Evolutionary conservation across 768 basidiomycete genomes (phyloP).

Genomic region (Rhodosporidiobolus sp.): DNA sequence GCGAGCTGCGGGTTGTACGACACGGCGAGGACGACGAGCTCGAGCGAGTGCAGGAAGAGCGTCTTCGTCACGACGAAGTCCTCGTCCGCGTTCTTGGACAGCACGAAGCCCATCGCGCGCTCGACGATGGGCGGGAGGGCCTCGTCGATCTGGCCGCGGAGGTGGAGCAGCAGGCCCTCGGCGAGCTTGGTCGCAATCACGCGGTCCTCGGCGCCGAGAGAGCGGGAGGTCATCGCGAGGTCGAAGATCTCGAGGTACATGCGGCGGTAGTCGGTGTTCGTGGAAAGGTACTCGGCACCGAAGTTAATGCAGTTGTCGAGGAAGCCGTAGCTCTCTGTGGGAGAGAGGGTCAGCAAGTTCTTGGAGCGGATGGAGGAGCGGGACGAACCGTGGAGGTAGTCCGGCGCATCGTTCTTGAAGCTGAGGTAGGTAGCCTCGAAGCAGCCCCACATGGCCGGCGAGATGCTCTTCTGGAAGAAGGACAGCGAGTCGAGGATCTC

Average conservation of each 20-base stretch:
- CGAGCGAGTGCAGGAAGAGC: constrained; percentile 72
- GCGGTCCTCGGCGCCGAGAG: constrained; percentile 77
- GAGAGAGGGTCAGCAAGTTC: neutral
- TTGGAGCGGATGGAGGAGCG: constrained; percentile 2
- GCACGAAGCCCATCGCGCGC: constrained; percentile 63
- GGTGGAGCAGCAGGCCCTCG: constrained; percentile 74
- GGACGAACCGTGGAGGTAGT: constrained; percentile 74
- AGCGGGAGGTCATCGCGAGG: constrained; percentile 63
- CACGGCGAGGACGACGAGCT: constrained; percentile 76
- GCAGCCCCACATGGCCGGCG: constrained; percentile 80
- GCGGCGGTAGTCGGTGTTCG: constrained; percentile 68
- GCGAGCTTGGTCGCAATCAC: constrained; percentile 81
- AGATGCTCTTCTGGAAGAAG: constrained; percentile 71
- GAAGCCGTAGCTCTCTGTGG: constrained; percentile 76
- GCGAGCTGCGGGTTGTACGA: constrained; percentile 78
- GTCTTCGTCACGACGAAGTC: constrained; percentile 58
- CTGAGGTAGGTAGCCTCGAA: constrained; percentile 76
- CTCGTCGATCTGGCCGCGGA: constrained; percentile 73
- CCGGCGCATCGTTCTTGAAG: constrained; percentile 77
- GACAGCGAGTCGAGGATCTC: constrained; percentile 80
- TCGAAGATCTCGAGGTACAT: constrained; percentile 82
- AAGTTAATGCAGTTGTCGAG: constrained; percentile 85
- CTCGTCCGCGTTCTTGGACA: constrained; percentile 32
- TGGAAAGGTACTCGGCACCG: constrained; percentile 70
- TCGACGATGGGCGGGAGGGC: constrained; percentile 63